Percentiles rank a stretch among this genome's conserved stretches.
These are phyloP conservation scores for Psilocybe sp. DNA, from an alignment of 768 basidiomycete species.

Conservation along the genomic window DNA sequence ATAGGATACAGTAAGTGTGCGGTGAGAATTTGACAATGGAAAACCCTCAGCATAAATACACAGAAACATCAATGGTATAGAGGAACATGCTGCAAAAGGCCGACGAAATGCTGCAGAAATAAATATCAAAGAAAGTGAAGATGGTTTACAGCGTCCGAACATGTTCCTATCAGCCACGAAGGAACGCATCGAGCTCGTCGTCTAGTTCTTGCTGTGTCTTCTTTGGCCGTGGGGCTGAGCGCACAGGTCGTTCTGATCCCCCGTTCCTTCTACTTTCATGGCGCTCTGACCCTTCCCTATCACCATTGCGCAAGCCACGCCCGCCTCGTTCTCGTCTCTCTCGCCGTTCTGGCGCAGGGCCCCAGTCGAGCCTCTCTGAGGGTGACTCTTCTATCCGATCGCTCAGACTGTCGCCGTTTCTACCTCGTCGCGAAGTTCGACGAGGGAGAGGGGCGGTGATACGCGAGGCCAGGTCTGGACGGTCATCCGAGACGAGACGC, in stretches of 20 bases:
- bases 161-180: conserved; percentile 29
- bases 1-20: too few species aligned
- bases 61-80: too few species aligned
- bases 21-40: too few species aligned
- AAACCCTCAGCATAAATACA: too few species aligned
- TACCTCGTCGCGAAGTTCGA: conserved; percentile 25
- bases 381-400: conserved; percentile 13
- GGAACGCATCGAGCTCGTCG: conserved; percentile 78
- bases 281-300: conserved; percentile 4
- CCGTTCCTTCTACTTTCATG: conserved; percentile 14
- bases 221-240: conserved; percentile 36
- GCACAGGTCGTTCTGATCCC: conserved; percentile 20
- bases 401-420: conserved; percentile 13
- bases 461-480: conserved; percentile 38
- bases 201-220: conserved; percentile 78
- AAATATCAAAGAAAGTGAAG: too few species aligned
- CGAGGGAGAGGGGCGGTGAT: conserved; percentile 45
- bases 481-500: conserved; percentile 27
- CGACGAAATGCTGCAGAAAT: too few species aligned
- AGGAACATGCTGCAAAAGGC: too few species aligned
- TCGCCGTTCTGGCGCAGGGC: conserved; percentile 9
- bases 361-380: conserved; percentile 18
- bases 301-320: conserved; percentile 1
- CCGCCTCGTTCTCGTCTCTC: conserved; percentile 2
- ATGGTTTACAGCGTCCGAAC: too few species aligned